Evolutionary conservation across 2,329 filamentous ascomycete genomes (phyloP).

Genomic region (Ambrosiella cleistominuta): DNA sequence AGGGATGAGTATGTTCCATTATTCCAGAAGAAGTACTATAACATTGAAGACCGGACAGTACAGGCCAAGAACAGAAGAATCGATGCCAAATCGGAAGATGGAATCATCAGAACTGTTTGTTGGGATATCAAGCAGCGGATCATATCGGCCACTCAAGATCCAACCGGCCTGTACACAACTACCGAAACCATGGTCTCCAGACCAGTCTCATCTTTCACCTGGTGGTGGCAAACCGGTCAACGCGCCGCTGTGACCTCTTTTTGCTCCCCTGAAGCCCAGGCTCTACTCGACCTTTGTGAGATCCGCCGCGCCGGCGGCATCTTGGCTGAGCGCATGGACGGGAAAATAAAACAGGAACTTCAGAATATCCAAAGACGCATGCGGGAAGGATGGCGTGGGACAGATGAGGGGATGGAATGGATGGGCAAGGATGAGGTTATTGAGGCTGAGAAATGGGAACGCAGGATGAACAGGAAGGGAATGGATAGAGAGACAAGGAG

Average conservation of each 20-base stretch:
- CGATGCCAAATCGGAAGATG: not conserved
- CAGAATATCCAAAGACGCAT: too few species aligned
- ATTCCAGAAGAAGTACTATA: not conserved
- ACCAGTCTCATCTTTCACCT: not conserved
- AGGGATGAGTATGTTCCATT: not conserved
- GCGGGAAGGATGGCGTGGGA: too few species aligned
- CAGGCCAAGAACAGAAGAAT: not conserved
- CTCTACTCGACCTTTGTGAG: not conserved
- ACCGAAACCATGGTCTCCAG: not conserved
- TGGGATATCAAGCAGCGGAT: not conserved
- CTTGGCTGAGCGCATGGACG: too few species aligned
- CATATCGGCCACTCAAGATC: not conserved
- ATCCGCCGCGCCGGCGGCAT: too few species aligned
- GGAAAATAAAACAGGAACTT: too few species aligned
- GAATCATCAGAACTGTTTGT: not conserved
- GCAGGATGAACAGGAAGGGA: too few species aligned
- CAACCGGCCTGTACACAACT: not conserved
- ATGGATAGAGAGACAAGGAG: too few species aligned
- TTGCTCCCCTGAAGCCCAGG: not conserved
- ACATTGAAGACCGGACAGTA: not conserved
- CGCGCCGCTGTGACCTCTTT: constrained; percentile 3
- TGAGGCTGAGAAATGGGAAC: too few species aligned
- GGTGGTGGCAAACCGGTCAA: constrained; percentile 10
- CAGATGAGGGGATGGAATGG: too few species aligned
- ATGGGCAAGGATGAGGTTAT: too few species aligned